Conservation (phyloP, 345 rosid species). For the Arabis hirsuta region DNA sequence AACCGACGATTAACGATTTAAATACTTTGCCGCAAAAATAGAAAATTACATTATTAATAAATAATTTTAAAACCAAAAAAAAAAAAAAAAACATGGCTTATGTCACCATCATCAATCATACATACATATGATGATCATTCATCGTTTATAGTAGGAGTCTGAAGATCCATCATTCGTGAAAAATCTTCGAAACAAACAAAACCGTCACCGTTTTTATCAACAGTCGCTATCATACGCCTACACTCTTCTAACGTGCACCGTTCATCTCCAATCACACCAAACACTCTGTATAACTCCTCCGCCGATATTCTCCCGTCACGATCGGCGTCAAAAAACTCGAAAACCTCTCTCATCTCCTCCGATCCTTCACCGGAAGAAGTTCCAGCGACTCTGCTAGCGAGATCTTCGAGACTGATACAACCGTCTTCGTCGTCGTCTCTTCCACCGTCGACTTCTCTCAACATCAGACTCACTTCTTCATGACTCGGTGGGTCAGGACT, state of each 20-base stretch:
- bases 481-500: slow-evolving; percentile 59
- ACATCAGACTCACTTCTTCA: slow-evolving; percentile 68
- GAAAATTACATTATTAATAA: neutral
- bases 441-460: slow-evolving; percentile 58
- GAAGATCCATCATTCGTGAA: slow-evolving; percentile 71
- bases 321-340: slow-evolving; percentile 77
- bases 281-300: slow-evolving; percentile 66
- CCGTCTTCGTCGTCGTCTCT: slow-evolving; percentile 48
- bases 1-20: slow-evolving; percentile 17
- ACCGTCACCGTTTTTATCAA: slow-evolving; percentile 76
- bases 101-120: slow-evolving; percentile 40
- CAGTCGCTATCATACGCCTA: slow-evolving; percentile 80
- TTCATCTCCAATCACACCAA: slow-evolving; percentile 66
- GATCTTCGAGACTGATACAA: slow-evolving; percentile 58
- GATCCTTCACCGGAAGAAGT: slow-evolving; percentile 50
- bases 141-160: slow-evolving; percentile 24
- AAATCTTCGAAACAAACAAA: slow-evolving; percentile 95
- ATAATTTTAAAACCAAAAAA: neutral
- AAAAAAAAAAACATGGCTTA: slow-evolving; percentile 8
- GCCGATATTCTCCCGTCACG: slow-evolving; percentile 91
- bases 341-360: slow-evolving; percentile 74
- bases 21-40: slow-evolving; percentile 17
- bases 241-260: slow-evolving; percentile 89
- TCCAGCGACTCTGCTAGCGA: slow-evolving; percentile 54
- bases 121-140: slow-evolving; percentile 29